Percentiles rank a stretch among this genome's conserved stretches.
Conservation (phyloP, 1,284 basidiomycete genomes). For the Irpex rosettiformis region DNA sequence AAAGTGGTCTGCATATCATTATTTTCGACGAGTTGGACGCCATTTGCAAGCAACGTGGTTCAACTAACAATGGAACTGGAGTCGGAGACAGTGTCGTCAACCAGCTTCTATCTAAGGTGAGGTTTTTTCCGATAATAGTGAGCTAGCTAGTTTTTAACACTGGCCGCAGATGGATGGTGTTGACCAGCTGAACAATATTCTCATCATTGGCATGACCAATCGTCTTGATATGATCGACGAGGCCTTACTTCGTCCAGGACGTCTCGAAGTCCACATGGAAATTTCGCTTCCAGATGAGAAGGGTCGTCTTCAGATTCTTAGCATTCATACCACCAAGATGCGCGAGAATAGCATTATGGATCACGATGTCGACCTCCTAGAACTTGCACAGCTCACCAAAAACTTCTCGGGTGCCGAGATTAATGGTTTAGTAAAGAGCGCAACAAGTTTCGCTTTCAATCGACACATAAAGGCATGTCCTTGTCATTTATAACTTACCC, state of each 20-base stretch:
- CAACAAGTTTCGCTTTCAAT: slow-evolving; percentile 97
- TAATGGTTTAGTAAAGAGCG: slow-evolving; percentile 94
- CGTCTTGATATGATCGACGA: slow-evolving; percentile 99
- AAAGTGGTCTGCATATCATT: slow-evolving; percentile 97
- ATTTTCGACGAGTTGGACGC: slow-evolving; percentile 99
- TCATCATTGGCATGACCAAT: slow-evolving; percentile 99
- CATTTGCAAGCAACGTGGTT: slow-evolving; percentile 97
- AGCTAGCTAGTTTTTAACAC: slow-evolving; percentile 1
- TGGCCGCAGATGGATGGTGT: slow-evolving; percentile 92
- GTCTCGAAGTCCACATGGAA: slow-evolving; percentile 99
- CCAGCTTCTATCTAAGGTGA: slow-evolving; percentile 93
- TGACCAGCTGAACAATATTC: slow-evolving; percentile 98
- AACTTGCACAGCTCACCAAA: slow-evolving; percentile 87
- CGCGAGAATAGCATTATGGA: slow-evolving; percentile 90
- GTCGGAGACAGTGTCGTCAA: slow-evolving; percentile 99
- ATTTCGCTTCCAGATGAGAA: slow-evolving; percentile 95
- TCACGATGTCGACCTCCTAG: slow-evolving; percentile 78
- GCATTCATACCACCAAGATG: slow-evolving; percentile 97
- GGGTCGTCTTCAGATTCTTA: slow-evolving; percentile 92
- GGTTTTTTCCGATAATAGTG: neutral
- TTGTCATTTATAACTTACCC: neutral
- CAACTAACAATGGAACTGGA: slow-evolving; percentile 87
- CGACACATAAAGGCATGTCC: slow-evolving; percentile 70
- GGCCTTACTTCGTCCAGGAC: slow-evolving; percentile 93
- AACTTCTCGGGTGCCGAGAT: slow-evolving; percentile 99